Conservation (phyloP, 768 basidiomycete genomes). For the Chlorophyllum brunneum region DNA sequence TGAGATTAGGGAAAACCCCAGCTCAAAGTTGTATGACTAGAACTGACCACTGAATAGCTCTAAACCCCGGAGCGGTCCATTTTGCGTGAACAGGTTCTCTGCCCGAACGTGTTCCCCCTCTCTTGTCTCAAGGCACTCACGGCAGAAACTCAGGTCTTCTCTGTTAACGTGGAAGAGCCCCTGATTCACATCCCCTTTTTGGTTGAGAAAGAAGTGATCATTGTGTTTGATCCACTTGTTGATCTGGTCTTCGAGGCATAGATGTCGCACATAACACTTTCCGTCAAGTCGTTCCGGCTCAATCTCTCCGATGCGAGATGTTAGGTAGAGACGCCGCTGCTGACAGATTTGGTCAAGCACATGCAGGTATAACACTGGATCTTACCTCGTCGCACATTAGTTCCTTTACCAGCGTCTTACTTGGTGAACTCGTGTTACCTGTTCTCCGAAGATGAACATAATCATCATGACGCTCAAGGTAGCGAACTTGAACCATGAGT, state of each 20-base stretch:
- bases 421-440: neutral
- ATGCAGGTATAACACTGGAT: too few relatives aligned
- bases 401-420: conserved; percentile 1
- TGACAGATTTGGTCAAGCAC: neutral
- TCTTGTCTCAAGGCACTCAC: conserved; percentile 33
- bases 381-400: conserved; percentile 44
- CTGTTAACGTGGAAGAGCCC: conserved; percentile 18
- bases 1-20: neutral
- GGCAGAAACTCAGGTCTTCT: conserved; percentile 33
- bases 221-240: conserved; percentile 47
- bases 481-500: conserved; percentile 30
- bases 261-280: conserved; percentile 44
- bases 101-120: conserved; percentile 24
- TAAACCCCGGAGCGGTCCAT: conserved; percentile 50
- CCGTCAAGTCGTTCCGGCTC: conserved; percentile 46
- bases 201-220: conserved; percentile 57
- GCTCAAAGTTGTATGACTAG: neutral
- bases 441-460: conserved; percentile 21
- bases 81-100: conserved; percentile 26
- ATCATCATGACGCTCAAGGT: conserved; percentile 46
- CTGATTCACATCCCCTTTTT: conserved; percentile 20
- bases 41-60: conserved; percentile 66
- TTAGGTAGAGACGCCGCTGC: conserved; percentile 42
- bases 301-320: conserved; percentile 24
- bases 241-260: conserved; percentile 29